These are phyloP conservation scores for Misopates orontium DNA, from an alignment of 257 asterid genomes.

Conservation along the genomic window DNA sequence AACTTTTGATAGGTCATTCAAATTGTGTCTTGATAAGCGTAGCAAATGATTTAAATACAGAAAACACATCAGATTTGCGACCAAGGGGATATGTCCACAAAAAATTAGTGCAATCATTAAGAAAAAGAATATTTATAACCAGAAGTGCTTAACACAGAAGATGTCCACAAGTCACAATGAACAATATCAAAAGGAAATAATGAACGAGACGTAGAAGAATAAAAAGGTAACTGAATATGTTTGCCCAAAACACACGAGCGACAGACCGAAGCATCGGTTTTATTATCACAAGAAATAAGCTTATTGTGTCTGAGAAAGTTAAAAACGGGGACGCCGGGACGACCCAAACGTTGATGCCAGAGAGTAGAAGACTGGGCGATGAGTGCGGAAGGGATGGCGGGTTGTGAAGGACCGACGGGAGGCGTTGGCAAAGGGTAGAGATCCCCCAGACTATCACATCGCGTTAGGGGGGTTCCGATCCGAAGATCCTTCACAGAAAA, in stretches of 20 bases:
- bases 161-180: not conserved
- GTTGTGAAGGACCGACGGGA: too few relatives aligned
- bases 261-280: not conserved
- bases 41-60: not conserved
- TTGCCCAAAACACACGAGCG: not conserved
- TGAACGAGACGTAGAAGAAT: not conserved
- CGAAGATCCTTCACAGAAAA: not conserved
- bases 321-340: too few relatives aligned
- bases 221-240: not conserved
- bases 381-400: too few relatives aligned
- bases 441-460: not conserved
- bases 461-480: not conserved
- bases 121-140: not conserved
- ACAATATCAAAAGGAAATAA: not conserved
- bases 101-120: not conserved
- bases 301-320: not conserved
- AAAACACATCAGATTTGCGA: not conserved
- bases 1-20: too few relatives aligned
- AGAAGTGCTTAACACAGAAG: not conserved
- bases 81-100: not conserved
- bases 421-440: not conserved
- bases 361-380: too few relatives aligned
- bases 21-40: not conserved
- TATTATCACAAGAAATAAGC: not conserved
- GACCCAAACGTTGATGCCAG: too few relatives aligned